A percentile compares a stretch with the other conserved stretches of the same genome.
Conservation (phyloP, 805 yeast species). For the Starmerella asiatica region DNA sequence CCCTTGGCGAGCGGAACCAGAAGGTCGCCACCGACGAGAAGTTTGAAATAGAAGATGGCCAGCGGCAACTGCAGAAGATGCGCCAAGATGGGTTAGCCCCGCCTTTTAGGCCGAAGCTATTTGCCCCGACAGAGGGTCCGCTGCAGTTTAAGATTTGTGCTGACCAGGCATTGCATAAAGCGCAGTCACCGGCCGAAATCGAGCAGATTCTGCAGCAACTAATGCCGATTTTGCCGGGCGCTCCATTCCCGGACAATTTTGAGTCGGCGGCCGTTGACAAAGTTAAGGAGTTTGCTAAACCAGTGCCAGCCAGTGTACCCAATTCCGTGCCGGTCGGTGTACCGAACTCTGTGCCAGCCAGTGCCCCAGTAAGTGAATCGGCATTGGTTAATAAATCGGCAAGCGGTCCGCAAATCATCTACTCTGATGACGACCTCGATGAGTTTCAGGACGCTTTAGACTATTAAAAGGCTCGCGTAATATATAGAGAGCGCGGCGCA, state of each 20-base stretch:
- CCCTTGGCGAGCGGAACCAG: constrained; percentile 70
- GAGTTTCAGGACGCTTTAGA: constrained; percentile 19
- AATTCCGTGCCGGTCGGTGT: background rate
- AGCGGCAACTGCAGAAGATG: constrained; percentile 58
- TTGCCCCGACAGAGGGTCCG: constrained; percentile 36
- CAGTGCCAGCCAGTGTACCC: constrained; percentile 1
- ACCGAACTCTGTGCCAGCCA: background rate
- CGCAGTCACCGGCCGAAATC: constrained; percentile 39
- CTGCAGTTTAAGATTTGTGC: constrained; percentile 58
- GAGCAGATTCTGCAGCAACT: constrained; percentile 44
- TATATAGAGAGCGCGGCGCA: too few species aligned
- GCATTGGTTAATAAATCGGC: background rate
- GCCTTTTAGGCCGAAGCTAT: constrained; percentile 60
- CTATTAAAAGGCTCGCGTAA: background rate
- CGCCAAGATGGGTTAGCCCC: constrained; percentile 60
- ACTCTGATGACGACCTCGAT: constrained; percentile 17
- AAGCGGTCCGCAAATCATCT: background rate
- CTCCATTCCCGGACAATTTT: constrained; percentile 48
- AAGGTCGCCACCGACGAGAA: constrained; percentile 77
- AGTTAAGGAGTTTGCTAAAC: constrained; percentile 16
- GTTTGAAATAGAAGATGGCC: constrained; percentile 73
- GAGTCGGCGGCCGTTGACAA: constrained; percentile 56
- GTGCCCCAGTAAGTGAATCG: constrained; percentile 3
- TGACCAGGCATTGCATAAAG: constrained; percentile 31
- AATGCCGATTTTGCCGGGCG: constrained; percentile 79